Evolutionary conservation across 495 filamentous ascomycete genomes (phyloP), one percentile per base, ranked within the genome.

Genomic region (Copromyces sp.): DNA sequence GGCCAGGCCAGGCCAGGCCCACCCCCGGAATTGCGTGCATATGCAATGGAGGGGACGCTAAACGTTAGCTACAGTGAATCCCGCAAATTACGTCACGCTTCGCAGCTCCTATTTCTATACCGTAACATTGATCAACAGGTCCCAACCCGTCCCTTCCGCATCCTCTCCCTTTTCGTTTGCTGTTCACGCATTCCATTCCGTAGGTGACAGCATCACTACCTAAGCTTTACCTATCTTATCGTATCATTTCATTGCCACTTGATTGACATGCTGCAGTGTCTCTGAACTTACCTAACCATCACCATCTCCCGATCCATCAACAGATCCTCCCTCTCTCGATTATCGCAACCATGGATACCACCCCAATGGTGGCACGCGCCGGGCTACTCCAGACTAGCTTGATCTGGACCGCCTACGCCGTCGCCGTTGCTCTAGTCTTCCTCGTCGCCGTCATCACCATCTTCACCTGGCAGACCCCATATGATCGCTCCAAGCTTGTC

Each of bases 351-450:
- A 29, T 69, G 32, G 53, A 38, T 29, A 44, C 12, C 39, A 38
- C 71, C 65, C 20, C 53, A 84, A 73, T 82, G 82, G 91, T 92
- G 90, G 89, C 88, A 61, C 53, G 78, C 38, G 81, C 83, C 71
- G 84, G 83, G 69, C 86, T 94, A 77, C 87, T 97, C 70, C 93
- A 94, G 79, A 90, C 90, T 7, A 91, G 92, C 76, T 87, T 97
- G 47, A 96, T 97, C 75, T 97, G 94, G 94, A 88, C 94, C 39
- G 87, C 94, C n/a, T 98, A 95, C 74, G 93, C 89, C 72, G 88
- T 94, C 45, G 93, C 91, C 44, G 84, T 97, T 42, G 90, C 81
- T 70, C 78, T 97, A 40, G 85, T 92, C 73, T 83, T 94, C 44
- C 80, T 87, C 69, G 88, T 93, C 73, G 90, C 94, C 70, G 87